These are phyloP conservation scores for Quercus agrifolia DNA, from an alignment of 306 rosid species.

Conservation along the genomic window DNA sequence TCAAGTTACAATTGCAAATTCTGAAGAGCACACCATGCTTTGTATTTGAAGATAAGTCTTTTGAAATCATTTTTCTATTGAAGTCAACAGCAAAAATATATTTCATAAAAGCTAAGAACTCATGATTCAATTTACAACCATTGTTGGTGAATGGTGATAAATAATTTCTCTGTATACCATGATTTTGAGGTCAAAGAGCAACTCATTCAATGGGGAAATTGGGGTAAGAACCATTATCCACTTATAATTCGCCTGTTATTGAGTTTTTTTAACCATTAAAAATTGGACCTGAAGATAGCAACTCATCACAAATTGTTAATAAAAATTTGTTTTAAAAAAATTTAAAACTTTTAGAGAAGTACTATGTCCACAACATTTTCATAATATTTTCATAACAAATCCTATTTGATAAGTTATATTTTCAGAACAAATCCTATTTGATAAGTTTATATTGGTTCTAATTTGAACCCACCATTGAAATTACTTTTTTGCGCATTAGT, in stretches of 20 bases:
- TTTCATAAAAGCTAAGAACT: background rate
- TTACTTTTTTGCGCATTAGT: too few relatives aligned
- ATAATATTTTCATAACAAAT: too few relatives aligned
- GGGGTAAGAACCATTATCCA: background rate
- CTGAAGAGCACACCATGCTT: background rate
- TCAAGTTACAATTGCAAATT: too few relatives aligned
- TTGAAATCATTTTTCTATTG: background rate
- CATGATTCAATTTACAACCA: background rate
- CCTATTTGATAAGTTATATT: too few relatives aligned
- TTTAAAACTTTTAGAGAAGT: too few relatives aligned
- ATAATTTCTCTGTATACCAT: background rate
- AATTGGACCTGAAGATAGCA: background rate
- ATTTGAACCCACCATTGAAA: too few relatives aligned
- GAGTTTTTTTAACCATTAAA: background rate
- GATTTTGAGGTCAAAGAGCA: too few relatives aligned
- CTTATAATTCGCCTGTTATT: background rate
- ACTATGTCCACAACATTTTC: too few relatives aligned
- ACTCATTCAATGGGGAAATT: too few relatives aligned
- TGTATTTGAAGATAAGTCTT: background rate
- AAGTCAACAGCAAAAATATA: background rate
- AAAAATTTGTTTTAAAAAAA: background rate
- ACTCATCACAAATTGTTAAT: background rate
- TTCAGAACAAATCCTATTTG: too few relatives aligned
- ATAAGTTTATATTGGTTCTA: too few relatives aligned
- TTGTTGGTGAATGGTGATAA: background rate